Base-by-base conservation (phyloP, 2,329 filamentous ascomycete species). In the Xylaria sp. region DNA sequence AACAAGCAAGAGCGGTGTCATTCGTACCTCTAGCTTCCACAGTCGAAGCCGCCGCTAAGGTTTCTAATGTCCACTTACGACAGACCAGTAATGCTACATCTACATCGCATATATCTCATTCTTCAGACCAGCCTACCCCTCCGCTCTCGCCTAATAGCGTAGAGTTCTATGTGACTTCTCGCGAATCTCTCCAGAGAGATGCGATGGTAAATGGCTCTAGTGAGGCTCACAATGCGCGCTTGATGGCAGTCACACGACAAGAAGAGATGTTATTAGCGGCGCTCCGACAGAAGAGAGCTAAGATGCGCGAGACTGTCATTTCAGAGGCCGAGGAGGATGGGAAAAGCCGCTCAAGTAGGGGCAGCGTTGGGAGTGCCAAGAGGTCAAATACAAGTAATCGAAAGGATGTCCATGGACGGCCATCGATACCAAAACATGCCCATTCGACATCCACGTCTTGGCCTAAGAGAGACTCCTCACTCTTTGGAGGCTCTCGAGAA, bases 261-360 rank as follows among this genome's bases (percentile, higher is more conserved):
- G 87, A 89, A 68, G 85, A 89, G 76, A 84, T 88, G 81, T 80
- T 89, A 0, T 79, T 89, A 4, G 84, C 87, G 2, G 87, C 87
- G 2, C 80, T 89, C 49, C 82, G 87, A 9, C 82, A 85, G 72
- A 88, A 87, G 79, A 81, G 86, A n/a, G 83, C 86, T 3, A 80
- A 80, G n/a, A 87, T 87, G 83, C 83, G 85, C 2, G 83, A 86
- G 69, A 82, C 81, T 3, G 79, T 83, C 20, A 77, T 83, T 13
- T 78, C 81, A 26, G 82, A 85, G 67, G 79, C 81, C 15, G 82
- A 83, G 36, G 82, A 81, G 38, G 78, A 79, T 17, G 69, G 67
- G n/a, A 71, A 60, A n/a, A 68, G 66, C 17, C 33, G 20, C 23
- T 61, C 70, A 3, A 74, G 56, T 13, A 33, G 51, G 3, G 38